Evolutionary conservation across 2,329 filamentous ascomycete species (phyloP).

Genomic region (Cephalotrichum gorgonifer): DNA sequence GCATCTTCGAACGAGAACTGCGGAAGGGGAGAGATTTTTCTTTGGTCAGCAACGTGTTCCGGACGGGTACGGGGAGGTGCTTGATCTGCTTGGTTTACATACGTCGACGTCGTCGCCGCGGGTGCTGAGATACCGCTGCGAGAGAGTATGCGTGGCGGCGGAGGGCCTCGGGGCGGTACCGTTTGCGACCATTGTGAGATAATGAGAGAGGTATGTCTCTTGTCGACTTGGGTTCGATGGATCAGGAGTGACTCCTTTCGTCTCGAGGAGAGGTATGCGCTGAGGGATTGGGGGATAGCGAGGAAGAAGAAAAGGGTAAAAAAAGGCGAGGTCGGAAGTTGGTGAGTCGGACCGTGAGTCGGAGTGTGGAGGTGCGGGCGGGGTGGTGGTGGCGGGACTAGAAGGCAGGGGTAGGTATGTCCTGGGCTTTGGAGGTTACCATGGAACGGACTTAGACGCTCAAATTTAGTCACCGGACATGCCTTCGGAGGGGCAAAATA

Average conservation of each 20-base stretch:
- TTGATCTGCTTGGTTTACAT: constrained; percentile 12
- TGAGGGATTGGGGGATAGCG: background rate
- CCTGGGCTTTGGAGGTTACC: background rate
- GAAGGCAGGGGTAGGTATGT: background rate
- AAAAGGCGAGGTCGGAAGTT: background rate
- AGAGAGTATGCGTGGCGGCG: constrained; percentile 28
- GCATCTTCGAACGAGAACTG: constrained; percentile 86
- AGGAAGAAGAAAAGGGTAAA: background rate
- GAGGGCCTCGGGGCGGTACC: constrained; percentile 17
- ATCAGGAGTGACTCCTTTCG: background rate
- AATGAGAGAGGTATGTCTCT: background rate
- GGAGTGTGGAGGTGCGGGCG: background rate
- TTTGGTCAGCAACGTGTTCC: constrained; percentile 3
- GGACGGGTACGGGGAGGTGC: background rate
- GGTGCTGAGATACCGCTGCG: constrained; percentile 40
- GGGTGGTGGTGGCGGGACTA: background rate
- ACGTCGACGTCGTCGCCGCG: constrained; percentile 39
- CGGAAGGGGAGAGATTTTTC: constrained; percentile 5
- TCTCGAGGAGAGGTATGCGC: too few species aligned
- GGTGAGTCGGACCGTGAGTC: too few species aligned
- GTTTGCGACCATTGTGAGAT: constrained; percentile 30
- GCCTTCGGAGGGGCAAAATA: background rate
- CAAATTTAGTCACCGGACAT: constrained; percentile 2
- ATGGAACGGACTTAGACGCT: background rate
- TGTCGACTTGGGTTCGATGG: background rate